These are phyloP conservation scores for Chlorociboria aeruginascens DNA, from an alignment of 495 filamentous ascomycete genomes.

Conservation along the genomic window DNA sequence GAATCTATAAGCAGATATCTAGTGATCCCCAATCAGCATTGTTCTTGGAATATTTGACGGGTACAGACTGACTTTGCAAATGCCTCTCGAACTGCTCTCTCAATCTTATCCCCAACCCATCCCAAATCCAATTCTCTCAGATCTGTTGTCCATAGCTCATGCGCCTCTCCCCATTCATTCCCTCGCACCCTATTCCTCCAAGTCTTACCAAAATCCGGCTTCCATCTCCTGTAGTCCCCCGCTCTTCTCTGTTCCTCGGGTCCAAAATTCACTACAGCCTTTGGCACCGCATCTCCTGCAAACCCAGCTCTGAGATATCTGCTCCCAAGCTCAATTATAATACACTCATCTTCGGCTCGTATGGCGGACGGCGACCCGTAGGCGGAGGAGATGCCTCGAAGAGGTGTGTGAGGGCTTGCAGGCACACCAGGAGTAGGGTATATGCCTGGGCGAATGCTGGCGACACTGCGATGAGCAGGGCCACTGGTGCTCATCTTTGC, in stretches of 20 bases:
- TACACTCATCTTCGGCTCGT: slow-evolving; percentile 69
- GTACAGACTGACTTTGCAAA: slow-evolving; percentile 52
- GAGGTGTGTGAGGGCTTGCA: slow-evolving; percentile 47
- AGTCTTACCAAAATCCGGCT: slow-evolving; percentile 36
- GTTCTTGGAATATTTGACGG: neutral
- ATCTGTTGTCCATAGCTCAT: slow-evolving; percentile 78
- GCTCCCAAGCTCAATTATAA: slow-evolving; percentile 75
- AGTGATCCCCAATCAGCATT: slow-evolving; percentile 4
- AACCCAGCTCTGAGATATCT: slow-evolving; percentile 75
- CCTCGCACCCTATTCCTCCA: slow-evolving; percentile 30
- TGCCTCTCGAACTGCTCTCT: slow-evolving; percentile 71
- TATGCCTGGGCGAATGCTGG: slow-evolving; percentile 33
- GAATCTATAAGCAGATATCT: slow-evolving; percentile 70
- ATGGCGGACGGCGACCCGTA: slow-evolving; percentile 64
- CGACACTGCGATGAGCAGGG: slow-evolving; percentile 32
- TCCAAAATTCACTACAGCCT: slow-evolving; percentile 58
- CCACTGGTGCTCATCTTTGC: slow-evolving; percentile 10
- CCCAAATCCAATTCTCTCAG: slow-evolving; percentile 59
- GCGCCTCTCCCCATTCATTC: slow-evolving; percentile 52
- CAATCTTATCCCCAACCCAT: slow-evolving; percentile 78
- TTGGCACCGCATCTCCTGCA: slow-evolving; percentile 64
- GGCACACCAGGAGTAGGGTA: slow-evolving; percentile 12
- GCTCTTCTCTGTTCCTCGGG: slow-evolving; percentile 60
- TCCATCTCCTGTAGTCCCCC: slow-evolving; percentile 72
- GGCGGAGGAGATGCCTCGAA: slow-evolving; percentile 43